These are phyloP conservation scores for Escallonia herrerae DNA, from an alignment of 129 eudicot genomes.

Conservation along the genomic window DNA sequence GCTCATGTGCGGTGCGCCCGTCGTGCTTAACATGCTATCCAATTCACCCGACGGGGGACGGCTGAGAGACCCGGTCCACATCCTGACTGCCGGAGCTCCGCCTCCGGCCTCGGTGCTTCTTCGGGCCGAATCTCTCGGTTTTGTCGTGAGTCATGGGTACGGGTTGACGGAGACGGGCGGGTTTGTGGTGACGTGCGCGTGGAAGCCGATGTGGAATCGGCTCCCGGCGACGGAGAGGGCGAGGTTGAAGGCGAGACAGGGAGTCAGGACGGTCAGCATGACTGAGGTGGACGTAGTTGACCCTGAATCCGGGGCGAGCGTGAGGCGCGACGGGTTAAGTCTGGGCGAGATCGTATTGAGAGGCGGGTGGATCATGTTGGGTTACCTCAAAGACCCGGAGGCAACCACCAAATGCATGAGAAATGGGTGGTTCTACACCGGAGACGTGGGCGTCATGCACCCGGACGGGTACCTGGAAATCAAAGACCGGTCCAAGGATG, in stretches of 20 bases:
- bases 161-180: constrained; percentile 38
- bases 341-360: constrained; percentile 36
- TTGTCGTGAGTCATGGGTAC: constrained; percentile 33
- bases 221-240: constrained; percentile 21
- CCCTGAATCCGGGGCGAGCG: constrained; percentile 11
- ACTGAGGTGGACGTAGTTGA: constrained; percentile 29
- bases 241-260: constrained; percentile 32
- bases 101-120: constrained; percentile 29
- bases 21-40: constrained; percentile 36
- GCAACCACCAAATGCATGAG: constrained; percentile 25
- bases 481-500: constrained; percentile 36
- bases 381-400: constrained; percentile 31
- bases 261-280: constrained; percentile 17
- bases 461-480: constrained; percentile 37
- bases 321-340: constrained; percentile 22
- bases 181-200: constrained; percentile 21
- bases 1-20: constrained; percentile 50
- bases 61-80: constrained; percentile 18
- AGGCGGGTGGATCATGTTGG: constrained; percentile 34
- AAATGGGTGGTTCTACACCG: constrained; percentile 38
- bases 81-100: constrained; percentile 38
- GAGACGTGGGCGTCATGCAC: constrained; percentile 41
- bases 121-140: constrained; percentile 25
- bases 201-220: constrained; percentile 26
- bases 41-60: constrained; percentile 9